phyloP scores from a whole-genome alignment of 441 rosid species.

The Caryocar brasiliense region DNA sequence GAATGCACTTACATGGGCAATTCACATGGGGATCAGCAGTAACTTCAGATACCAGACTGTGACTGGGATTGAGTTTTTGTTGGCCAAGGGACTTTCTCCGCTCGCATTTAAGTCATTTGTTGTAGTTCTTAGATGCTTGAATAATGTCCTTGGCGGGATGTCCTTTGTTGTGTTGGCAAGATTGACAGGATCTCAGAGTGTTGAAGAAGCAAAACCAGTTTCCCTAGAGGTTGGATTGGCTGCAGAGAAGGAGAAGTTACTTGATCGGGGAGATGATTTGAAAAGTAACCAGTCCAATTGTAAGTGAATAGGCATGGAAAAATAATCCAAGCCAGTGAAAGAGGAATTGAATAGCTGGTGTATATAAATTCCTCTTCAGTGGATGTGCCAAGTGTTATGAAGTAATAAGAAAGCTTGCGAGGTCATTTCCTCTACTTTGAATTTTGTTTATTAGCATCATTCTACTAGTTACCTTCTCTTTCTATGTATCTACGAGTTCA shows the following conservation, averaged over 20 bases:
- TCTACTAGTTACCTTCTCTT: too few relatives aligned
- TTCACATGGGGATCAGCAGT: constrained; percentile 89
- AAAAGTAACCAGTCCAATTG: constrained; percentile 17
- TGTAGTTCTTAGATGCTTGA: constrained; percentile 58
- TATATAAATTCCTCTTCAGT: too few relatives aligned
- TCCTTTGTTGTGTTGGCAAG: constrained; percentile 78
- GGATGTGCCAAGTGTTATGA: too few relatives aligned
- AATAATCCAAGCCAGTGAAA: too few relatives aligned
- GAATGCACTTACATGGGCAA: constrained; percentile 82
- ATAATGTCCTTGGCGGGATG: constrained; percentile 86
- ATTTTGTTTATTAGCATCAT: too few relatives aligned
- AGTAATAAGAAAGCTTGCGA: too few relatives aligned
- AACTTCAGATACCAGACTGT: constrained; percentile 85
- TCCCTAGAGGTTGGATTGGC: constrained; percentile 9
- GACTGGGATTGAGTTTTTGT: constrained; percentile 48
- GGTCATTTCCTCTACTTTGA: too few relatives aligned
- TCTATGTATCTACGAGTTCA: too few relatives aligned
- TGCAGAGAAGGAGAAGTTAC: constrained; percentile 34
- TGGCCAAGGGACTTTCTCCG: constrained; percentile 38
- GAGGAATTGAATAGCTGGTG: too few relatives aligned
- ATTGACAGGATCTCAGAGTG: constrained; percentile 80
- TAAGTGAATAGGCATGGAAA: too few relatives aligned
- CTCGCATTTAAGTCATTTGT: constrained; percentile 72
- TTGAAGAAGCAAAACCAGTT: constrained; percentile 21
- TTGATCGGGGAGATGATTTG: constrained; percentile 17